Percentiles rank a stretch among this genome's conserved stretches.
Evolutionary conservation across 2,329 filamentous ascomycete genomes (phyloP).

Genomic region (Microdochium trichocladiopsis): DNA sequence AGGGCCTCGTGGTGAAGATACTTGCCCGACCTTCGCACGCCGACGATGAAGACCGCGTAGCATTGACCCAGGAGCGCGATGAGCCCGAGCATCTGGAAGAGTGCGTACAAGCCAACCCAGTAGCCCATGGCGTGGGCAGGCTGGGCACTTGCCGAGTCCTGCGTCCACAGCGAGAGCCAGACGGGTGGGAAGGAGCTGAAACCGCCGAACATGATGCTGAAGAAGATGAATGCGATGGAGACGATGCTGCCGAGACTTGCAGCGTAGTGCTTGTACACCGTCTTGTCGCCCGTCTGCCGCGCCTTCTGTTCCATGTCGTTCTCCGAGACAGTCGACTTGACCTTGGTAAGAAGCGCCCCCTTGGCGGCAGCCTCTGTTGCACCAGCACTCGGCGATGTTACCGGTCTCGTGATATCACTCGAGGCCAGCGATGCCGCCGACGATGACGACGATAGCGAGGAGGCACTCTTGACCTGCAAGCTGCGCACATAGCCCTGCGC

Average conservation of each 20-base stretch:
- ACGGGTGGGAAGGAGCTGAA: conserved; percentile 13
- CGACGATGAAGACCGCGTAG: conserved; percentile 6
- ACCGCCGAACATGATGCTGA: conserved; percentile 8
- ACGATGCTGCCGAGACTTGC: conserved; percentile 11
- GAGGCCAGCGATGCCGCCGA: background rate
- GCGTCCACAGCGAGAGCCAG: conserved; percentile 16
- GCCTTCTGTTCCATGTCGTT: background rate
- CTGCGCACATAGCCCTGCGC: conserved; percentile 14
- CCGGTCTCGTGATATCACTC: no score
- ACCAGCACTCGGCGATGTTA: conserved; percentile 1
- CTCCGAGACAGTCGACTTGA: background rate
- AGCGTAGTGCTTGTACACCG: conserved; percentile 15
- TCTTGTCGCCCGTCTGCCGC: conserved; percentile 10
- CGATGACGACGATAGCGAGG: background rate
- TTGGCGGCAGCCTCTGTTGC: background rate
- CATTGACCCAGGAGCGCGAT: conserved; percentile 9
- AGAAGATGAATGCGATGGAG: conserved; percentile 5
- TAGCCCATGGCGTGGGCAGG: conserved; percentile 12
- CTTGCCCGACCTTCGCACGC: conserved; percentile 8
- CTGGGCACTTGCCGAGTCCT: conserved; percentile 4
- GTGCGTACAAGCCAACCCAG: conserved; percentile 14
- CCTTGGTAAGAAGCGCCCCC: background rate
- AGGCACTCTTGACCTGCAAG: conserved; percentile 11
- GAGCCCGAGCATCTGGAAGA: conserved; percentile 9
- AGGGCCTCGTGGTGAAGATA: conserved; percentile 12